Conservation (phyloP, 768 basidiomycete genomes). For the Terana coerulea region DNA sequence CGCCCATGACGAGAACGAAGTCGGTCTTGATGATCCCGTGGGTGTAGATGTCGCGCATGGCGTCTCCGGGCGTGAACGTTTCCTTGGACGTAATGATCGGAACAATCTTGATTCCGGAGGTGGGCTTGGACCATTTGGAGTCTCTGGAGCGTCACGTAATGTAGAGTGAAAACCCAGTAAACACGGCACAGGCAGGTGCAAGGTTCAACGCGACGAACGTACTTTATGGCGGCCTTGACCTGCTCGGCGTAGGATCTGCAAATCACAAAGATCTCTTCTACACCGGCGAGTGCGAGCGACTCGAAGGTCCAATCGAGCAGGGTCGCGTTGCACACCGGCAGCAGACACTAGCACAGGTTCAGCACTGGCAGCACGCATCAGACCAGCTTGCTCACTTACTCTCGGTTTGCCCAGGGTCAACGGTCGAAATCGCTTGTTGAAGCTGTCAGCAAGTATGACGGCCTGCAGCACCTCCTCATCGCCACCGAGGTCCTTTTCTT, state of each 20-base stretch:
- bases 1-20: constrained; percentile 88
- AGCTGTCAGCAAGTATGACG: constrained; percentile 93
- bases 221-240: constrained; percentile 85
- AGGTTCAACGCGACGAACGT: constrained; percentile 1
- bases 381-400: constrained; percentile 43
- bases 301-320: constrained; percentile 97
- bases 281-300: constrained; percentile 88
- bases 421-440: constrained; percentile 90
- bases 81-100: constrained; percentile 84
- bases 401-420: constrained; percentile 86
- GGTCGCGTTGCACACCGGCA: constrained; percentile 92
- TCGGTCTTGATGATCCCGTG: constrained; percentile 87
- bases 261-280: constrained; percentile 94
- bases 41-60: constrained; percentile 91
- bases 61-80: constrained; percentile 86
- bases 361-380: background rate
- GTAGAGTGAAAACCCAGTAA: background rate
- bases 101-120: constrained; percentile 75
- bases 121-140: constrained; percentile 83
- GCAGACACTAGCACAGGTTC: constrained; percentile 58
- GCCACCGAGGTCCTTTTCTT: constrained; percentile 62
- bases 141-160: constrained; percentile 45
- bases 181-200: background rate
- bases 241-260: constrained; percentile 88
- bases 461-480: constrained; percentile 91